Conservation (phyloP, 2,329 filamentous ascomycete species). For the Fusarium austroafricanum region DNA sequence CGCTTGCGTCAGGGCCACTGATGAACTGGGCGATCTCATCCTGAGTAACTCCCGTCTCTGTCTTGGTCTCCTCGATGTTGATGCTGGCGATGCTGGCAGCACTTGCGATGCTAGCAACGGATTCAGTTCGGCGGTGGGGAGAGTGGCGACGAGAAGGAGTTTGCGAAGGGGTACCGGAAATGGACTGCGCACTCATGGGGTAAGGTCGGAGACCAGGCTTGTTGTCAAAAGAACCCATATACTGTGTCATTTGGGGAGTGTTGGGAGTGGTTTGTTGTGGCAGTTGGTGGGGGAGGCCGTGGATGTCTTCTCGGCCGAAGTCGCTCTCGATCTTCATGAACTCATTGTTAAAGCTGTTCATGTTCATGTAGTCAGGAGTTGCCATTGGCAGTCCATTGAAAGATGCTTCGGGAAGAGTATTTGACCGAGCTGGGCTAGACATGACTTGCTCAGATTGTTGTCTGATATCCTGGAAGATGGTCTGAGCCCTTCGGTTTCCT, state of each 20-base stretch:
- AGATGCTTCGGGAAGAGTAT: slow-evolving; percentile 59
- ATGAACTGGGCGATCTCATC: slow-evolving; percentile 87
- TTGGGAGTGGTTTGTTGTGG: slow-evolving; percentile 67
- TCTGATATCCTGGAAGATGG: slow-evolving; percentile 69
- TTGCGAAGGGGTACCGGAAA: slow-evolving; percentile 31
- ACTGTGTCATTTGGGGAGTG: slow-evolving; percentile 59
- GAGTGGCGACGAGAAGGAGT: slow-evolving; percentile 42
- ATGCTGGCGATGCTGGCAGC: slow-evolving; percentile 70
- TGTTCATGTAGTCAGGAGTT: slow-evolving; percentile 67
- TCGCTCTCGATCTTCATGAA: slow-evolving; percentile 54
- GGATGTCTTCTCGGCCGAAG: slow-evolving; percentile 51
- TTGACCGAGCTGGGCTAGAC: slow-evolving; percentile 68
- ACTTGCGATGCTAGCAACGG: slow-evolving; percentile 67
- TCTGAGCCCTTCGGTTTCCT: slow-evolving; percentile 58
- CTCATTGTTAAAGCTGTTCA: slow-evolving; percentile 60
- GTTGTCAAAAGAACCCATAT: slow-evolving; percentile 57
- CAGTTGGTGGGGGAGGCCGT: slow-evolving; percentile 51
- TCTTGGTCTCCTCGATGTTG: slow-evolving; percentile 73
- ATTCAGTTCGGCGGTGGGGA: slow-evolving; percentile 68
- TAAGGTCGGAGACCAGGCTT: slow-evolving; percentile 56
- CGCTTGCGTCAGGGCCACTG: slow-evolving; percentile 74
- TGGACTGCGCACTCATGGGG: slow-evolving; percentile 34
- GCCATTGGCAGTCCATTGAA: slow-evolving; percentile 66
- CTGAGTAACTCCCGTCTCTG: slow-evolving; percentile 84
- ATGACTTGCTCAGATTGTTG: slow-evolving; percentile 64